Evolutionary conservation across 805 yeast species (phyloP).

Genomic region (Yarrowia keelungensis): DNA sequence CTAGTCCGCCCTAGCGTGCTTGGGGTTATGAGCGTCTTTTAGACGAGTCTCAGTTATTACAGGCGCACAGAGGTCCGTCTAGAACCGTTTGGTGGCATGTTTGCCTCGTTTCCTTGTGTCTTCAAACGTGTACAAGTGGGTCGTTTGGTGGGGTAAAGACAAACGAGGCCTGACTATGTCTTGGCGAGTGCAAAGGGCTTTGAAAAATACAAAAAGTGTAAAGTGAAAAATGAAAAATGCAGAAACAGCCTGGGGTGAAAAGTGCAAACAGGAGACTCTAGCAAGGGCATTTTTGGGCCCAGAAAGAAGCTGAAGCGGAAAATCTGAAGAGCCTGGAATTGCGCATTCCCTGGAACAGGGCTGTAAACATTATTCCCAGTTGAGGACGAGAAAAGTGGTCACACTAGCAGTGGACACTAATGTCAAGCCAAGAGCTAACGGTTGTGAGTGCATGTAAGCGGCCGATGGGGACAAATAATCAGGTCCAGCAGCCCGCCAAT

Average conservation of each 20-base stretch:
- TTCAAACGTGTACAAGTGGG: conserved; percentile 11
- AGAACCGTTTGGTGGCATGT: conserved; percentile 23
- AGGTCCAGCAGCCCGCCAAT: too few relatives aligned
- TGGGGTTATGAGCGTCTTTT: not conserved
- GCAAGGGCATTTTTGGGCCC: not conserved
- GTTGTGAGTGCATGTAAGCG: not conserved
- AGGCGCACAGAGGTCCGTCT: conserved; percentile 5
- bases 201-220: not conserved
- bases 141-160: conserved; percentile 24
- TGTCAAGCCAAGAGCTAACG: conserved; percentile 14
- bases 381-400: not conserved
- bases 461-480: not conserved
- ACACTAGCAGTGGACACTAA: not conserved
- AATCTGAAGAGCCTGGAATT: not conserved
- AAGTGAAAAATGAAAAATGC: conserved; percentile 8
- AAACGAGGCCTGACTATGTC: not conserved
- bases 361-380: not conserved
- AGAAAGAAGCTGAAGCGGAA: not conserved
- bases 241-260: not conserved
- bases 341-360: not conserved
- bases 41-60: not conserved
- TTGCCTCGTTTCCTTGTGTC: conserved; percentile 1
- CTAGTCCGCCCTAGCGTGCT: not conserved
- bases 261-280: not conserved
- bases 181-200: not conserved